Evolutionary conservation across 371 early-diverging fungal genomes (phyloP), one percentile per base, ranked within the genome.

Genomic region (Rhizopus sp.): DNA sequence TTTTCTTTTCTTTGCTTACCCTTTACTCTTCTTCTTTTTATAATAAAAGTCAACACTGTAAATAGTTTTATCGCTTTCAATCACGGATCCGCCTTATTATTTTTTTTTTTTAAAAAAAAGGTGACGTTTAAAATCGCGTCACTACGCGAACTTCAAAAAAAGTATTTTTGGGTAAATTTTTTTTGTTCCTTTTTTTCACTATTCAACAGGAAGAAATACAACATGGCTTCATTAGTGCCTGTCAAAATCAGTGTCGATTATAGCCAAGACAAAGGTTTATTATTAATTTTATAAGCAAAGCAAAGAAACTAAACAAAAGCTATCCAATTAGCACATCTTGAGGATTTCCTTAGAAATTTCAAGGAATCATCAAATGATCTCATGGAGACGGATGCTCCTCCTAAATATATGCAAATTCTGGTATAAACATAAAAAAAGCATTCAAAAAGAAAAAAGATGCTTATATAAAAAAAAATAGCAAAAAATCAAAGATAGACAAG

Each of bases 401-500:
- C 61, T 13, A 73, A 77, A 55, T 74, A 76, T 31, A 63, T 70
- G 63, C 50, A 53, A 23, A 41, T 72, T 6, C 41, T 78, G 68
- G 78, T 75, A 66, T 15, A 45, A 15, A 17, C 34, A 29, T 13
- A 34, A 33, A 29, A 38, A 33, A 37, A 40, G n/a, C 9, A 7
- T 16, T 32, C 13, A 30, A 17, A 31, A n/a, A n/a, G 10, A 17
- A 34, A 6, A 15, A 50, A 23, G 23, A 23, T 23, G 2, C 23
- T 23, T 23, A 23, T 23, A 23, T 23, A 23, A 23, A 23, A n/a
- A n/a, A n/a, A 23, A 23, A 23, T 72, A 87, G 88, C 85, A 86
- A 85, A 53, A 63, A 51, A 68, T 87, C 45, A 80, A 84, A 32
- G 82, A 87, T 60, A 78, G 85, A 51, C 76, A 84, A 59, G 64